Evolutionary conservation across 1,139 yeast genomes (phyloP).

Genomic region (Yamadazyma mexicana): DNA sequence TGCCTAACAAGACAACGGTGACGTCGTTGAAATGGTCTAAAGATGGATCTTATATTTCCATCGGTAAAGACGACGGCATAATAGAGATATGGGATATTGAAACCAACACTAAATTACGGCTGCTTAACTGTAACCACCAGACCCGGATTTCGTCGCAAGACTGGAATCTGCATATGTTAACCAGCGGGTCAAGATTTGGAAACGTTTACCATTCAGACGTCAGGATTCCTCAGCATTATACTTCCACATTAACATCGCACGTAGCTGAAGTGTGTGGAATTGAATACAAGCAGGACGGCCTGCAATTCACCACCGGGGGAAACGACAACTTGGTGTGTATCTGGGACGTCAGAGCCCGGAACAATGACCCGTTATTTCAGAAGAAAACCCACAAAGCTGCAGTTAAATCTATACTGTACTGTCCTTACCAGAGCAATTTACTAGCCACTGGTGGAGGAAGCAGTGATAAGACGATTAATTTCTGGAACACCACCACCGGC

Average conservation of each 20-base stretch:
- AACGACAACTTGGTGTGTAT: constrained; percentile 91
- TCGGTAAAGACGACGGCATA: constrained; percentile 83
- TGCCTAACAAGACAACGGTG: constrained; percentile 51
- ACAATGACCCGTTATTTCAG: constrained; percentile 62
- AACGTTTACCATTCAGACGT: constrained; percentile 89
- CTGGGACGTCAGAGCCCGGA: constrained; percentile 82
- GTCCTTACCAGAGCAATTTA: constrained; percentile 80
- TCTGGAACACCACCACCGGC: constrained; percentile 95
- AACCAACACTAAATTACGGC: constrained; percentile 68
- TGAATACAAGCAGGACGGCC: constrained; percentile 82
- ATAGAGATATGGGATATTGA: constrained; percentile 96
- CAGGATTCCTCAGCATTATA: constrained; percentile 78
- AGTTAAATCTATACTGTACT: constrained; percentile 94
- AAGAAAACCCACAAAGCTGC: constrained; percentile 90
- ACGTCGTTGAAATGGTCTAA: constrained; percentile 89
- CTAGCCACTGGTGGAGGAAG: constrained; percentile 98
- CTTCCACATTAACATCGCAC: constrained; percentile 58
- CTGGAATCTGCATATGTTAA: constrained; percentile 81
- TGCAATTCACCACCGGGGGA: constrained; percentile 89
- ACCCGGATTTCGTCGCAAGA: constrained; percentile 80
- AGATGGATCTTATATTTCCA: constrained; percentile 83
- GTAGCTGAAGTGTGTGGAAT: constrained; percentile 92
- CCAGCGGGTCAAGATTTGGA: constrained; percentile 85
- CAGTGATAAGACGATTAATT: constrained; percentile 83
- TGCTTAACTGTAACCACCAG: constrained; percentile 66